Base-by-base conservation (phyloP, 768 basidiomycete species). In the Ramaria sp. region DNA sequence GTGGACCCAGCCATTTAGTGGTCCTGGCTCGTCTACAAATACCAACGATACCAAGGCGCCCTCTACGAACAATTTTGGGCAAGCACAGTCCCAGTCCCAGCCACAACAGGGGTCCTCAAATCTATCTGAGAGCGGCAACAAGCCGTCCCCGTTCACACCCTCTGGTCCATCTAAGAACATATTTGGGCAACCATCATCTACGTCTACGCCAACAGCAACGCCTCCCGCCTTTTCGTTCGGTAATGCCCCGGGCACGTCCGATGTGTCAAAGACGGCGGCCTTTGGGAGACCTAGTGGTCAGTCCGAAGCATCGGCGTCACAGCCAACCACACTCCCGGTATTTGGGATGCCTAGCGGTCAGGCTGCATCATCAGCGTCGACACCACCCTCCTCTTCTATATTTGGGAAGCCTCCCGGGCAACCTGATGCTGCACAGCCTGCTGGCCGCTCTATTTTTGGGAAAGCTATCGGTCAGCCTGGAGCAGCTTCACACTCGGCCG, bases 111-210 rank as follows among this genome's bases (percentile, higher is more conserved):
- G 27, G n/a, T 30, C 20, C 42, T n/a, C 34, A 7, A 37, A 37
- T 13, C 3, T 43, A 9, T 19, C 17, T 19, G 42, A 43, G n/a
- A 43, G 42, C 17, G 42, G 11, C 17, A 43, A 43, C 17, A 43
- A 43, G 42, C 42, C 48, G 12, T 49, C 48, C 20, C 48, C 22
- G 31, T 49, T 33, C 11, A 49, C 48, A 7, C 48, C 19, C 20
- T 37, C 51, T 7, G 37, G 41, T 13, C 46, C 54, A 46, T 20
- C 54, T n/a, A 47, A 48, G 20, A 47, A 34, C 48, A 30, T 49
- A 33, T 56, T 56, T 49, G 53, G 53, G 12, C 53, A 54, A 27
- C 53, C 34, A 24, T 56, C 53, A 3, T n/a, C 45, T 19, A 46
- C 24, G 6, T 19, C 45, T 46, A 17, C 19, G 2, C 10, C 7